Percentiles rank a stretch among this genome's conserved stretches.
Conservation (phyloP, 169 alveolate genomes). For the Plasmodium fragile region DNA sequence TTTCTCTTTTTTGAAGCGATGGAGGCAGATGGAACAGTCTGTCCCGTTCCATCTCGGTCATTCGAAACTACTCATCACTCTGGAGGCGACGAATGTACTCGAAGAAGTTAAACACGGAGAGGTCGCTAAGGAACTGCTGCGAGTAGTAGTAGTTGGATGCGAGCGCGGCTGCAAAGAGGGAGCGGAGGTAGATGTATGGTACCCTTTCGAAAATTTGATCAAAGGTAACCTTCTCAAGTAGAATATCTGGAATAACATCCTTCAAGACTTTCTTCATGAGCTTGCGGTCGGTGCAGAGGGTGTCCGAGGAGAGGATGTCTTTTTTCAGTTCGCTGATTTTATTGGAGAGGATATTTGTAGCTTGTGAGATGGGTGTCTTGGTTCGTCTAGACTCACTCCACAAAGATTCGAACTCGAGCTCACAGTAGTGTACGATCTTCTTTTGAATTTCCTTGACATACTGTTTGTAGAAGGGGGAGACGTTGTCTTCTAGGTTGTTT, state of each 20-base stretch:
- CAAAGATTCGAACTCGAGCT: conserved; percentile 81
- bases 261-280: conserved; percentile 57
- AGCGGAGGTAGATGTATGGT: conserved; percentile 84
- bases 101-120: conserved; percentile 87
- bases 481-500: background rate
- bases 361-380: conserved; percentile 85
- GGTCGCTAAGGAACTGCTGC: conserved; percentile 84
- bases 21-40: background rate
- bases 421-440: conserved; percentile 80
- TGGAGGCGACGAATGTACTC: conserved; percentile 82
- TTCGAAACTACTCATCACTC: background rate
- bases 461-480: conserved; percentile 77
- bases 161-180: conserved; percentile 85
- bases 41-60: background rate
- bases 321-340: conserved; percentile 84
- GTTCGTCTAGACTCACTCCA: conserved; percentile 87
- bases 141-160: conserved; percentile 88
- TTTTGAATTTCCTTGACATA: conserved; percentile 83
- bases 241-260: conserved; percentile 81
- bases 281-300: conserved; percentile 82
- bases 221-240: conserved; percentile 78
- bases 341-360: conserved; percentile 85
- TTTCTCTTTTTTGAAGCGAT: too few relatives aligned
- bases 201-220: conserved; percentile 82
- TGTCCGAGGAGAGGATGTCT: conserved; percentile 80